A percentile compares a stretch with the other conserved stretches of the same genome.
Conservation (phyloP, 768 basidiomycete species). For the Lactarius pseudohatsudake region DNA sequence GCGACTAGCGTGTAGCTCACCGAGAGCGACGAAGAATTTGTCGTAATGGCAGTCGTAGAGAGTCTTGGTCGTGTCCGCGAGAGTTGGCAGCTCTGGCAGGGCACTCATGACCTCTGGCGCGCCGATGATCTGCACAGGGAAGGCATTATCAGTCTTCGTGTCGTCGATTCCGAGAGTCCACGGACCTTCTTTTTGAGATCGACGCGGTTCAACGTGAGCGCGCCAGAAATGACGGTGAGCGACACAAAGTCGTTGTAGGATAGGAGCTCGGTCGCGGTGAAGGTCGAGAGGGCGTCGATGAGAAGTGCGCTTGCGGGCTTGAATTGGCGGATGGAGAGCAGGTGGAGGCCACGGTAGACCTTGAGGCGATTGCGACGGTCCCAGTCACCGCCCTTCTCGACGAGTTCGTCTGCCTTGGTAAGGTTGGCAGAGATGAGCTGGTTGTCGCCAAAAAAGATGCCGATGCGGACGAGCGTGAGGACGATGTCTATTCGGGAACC, state of each 20-base stretch:
- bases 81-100: slow-evolving; percentile 76
- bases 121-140: slow-evolving; percentile 59
- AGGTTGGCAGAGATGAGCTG: slow-evolving; percentile 69
- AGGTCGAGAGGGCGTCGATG: slow-evolving; percentile 89
- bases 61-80: slow-evolving; percentile 81
- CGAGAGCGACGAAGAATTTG: slow-evolving; percentile 89
- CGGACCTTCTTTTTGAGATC: slow-evolving; percentile 89
- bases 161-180: not conserved
- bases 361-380: slow-evolving; percentile 95
- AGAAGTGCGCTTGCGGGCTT: slow-evolving; percentile 81
- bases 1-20: slow-evolving; percentile 40
- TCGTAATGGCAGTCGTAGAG: slow-evolving; percentile 94
- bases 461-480: slow-evolving; percentile 83
- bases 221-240: slow-evolving; percentile 76
- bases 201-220: slow-evolving; percentile 72
- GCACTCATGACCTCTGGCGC: slow-evolving; percentile 88
- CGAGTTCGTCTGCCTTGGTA: slow-evolving; percentile 80
- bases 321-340: slow-evolving; percentile 89
- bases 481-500: slow-evolving; percentile 93
- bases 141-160: not conserved
- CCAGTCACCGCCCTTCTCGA: slow-evolving; percentile 98
- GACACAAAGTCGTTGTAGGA: slow-evolving; percentile 89
- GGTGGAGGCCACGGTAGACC: slow-evolving; percentile 87
- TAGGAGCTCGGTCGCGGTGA: slow-evolving; percentile 89
- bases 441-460: slow-evolving; percentile 85